phyloP scores from a whole-genome alignment of 2,329 filamentous ascomycete species.

The Lachnellula subtilissima region DNA sequence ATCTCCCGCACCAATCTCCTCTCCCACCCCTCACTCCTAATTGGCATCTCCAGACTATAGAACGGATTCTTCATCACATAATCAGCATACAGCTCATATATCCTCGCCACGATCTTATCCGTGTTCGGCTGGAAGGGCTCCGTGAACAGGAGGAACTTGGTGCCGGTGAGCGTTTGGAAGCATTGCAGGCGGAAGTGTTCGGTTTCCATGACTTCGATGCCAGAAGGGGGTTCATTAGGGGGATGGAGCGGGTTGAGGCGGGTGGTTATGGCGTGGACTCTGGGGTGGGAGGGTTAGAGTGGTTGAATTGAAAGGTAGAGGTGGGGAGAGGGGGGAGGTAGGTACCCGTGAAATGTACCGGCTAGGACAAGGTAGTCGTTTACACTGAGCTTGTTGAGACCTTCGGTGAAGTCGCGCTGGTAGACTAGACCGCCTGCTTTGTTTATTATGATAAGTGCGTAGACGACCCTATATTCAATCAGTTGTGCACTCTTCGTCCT shows the following conservation, averaged over 20 bases:
- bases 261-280: conserved; percentile 65
- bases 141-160: conserved; percentile 93
- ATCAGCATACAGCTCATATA: conserved; percentile 94
- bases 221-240: conserved; percentile 62
- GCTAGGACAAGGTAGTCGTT: conserved; percentile 97
- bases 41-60: conserved; percentile 95
- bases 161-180: conserved; percentile 90
- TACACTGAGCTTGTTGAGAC: conserved; percentile 79
- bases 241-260: conserved; percentile 57
- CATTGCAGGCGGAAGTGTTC: conserved; percentile 94
- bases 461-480: conserved; percentile 68
- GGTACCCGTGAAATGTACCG: conserved; percentile 90
- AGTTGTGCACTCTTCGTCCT: neutral
- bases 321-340: conserved; percentile 30
- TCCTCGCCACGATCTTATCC: conserved; percentile 73
- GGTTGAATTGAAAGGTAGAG: neutral
- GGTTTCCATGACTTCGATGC: conserved; percentile 88
- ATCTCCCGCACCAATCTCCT: conserved; percentile 77
- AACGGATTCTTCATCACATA: conserved; percentile 99
- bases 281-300: conserved; percentile 29
- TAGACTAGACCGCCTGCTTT: conserved; percentile 96
- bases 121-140: conserved; percentile 71
- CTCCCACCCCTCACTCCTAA: conserved; percentile 93
- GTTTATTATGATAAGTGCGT: conserved; percentile 95
- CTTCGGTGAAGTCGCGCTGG: conserved; percentile 87